Percentiles rank a stretch among this genome's conserved stretches.
Evolutionary conservation across 176 grass and related monocot genomes (phyloP).

Genomic region (Musa acuminata): DNA sequence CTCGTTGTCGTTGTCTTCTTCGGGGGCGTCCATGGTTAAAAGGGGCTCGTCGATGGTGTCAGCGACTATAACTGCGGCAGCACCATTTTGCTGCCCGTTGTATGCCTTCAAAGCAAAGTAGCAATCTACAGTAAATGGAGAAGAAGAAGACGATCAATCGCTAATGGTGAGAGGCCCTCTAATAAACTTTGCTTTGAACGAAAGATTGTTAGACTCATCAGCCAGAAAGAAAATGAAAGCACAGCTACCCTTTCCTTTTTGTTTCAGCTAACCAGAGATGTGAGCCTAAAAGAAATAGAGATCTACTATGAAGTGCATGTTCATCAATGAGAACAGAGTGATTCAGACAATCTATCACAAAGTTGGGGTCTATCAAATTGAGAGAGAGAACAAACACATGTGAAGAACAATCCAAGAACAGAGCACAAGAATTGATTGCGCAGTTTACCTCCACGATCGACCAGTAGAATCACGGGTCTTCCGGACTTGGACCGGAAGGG

Average conservation of each 20-base stretch:
- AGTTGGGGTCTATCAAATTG: too few relatives aligned
- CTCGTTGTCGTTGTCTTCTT: conserved; percentile 38
- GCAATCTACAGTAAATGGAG: neutral
- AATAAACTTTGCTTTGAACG: conserved; percentile 75
- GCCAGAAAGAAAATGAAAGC: too few relatives aligned
- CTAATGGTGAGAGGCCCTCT: conserved; percentile 33
- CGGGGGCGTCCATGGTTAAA: conserved; percentile 34
- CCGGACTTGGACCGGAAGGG: conserved; percentile 43
- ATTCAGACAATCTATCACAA: too few relatives aligned
- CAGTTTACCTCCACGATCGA: conserved; percentile 69
- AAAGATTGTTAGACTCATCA: neutral
- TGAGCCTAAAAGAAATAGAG: too few relatives aligned
- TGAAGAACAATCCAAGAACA: neutral
- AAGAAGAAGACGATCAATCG: neutral
- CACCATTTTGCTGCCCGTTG: conserved; percentile 11
- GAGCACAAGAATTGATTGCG: neutral
- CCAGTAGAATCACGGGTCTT: conserved; percentile 63
- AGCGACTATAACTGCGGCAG: conserved; percentile 1
- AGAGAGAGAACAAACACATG: neutral
- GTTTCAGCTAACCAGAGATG: too few relatives aligned
- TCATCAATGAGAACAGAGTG: too few relatives aligned
- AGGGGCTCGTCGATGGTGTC: neutral
- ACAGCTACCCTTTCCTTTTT: too few relatives aligned
- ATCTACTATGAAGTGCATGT: too few relatives aligned
- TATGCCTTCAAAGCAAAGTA: conserved; percentile 14